Percentiles rank a stretch among this genome's conserved stretches.
Conservation (phyloP, 495 filamentous ascomycete species). For the Penicillium samsonianum region DNA sequence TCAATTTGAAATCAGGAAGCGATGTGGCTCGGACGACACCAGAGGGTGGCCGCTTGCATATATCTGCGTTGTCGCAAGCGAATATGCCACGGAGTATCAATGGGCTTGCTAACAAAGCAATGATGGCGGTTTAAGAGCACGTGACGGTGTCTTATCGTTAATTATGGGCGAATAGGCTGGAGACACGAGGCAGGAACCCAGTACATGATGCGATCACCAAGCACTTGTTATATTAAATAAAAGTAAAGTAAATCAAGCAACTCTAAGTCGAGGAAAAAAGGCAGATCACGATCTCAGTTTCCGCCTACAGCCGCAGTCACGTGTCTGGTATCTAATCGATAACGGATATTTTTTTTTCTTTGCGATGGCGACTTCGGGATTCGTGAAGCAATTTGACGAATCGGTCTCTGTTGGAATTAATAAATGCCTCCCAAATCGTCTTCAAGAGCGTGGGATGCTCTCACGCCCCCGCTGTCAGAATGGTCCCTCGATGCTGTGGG, state of each 20-base stretch:
- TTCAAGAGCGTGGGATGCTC: conserved; percentile 72
- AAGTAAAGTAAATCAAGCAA: conserved; percentile 19
- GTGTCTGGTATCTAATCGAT: conserved; percentile 36
- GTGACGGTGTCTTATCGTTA: conserved; percentile 6
- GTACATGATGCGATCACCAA: conserved; percentile 13
- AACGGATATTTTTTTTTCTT: conserved; percentile 30
- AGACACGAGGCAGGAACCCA: background rate
- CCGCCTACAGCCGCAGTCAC: conserved; percentile 30
- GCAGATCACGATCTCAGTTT: conserved; percentile 24
- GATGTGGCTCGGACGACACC: conserved; percentile 50
- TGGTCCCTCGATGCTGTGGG: conserved; percentile 87
- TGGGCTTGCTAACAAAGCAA: conserved; percentile 27
- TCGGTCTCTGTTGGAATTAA: background rate
- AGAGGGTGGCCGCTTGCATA: conserved; percentile 45
- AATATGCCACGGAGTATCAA: conserved; percentile 26
- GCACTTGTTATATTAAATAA: conserved; percentile 8
- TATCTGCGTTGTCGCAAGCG: conserved; percentile 26
- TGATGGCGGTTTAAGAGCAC: conserved; percentile 24
- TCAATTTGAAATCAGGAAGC: conserved; percentile 50
- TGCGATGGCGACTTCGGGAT: conserved; percentile 13
- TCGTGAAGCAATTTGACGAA: conserved; percentile 2
- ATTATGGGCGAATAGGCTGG: background rate
- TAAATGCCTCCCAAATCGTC: conserved; percentile 44
- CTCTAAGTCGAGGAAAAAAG: conserved; percentile 33
- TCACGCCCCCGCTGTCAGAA: conserved; percentile 77